Evolutionary conservation across 306 rosid species (phyloP), one percentile per base, ranked within the genome.

Genomic region (Arachis stenosperma): DNA sequence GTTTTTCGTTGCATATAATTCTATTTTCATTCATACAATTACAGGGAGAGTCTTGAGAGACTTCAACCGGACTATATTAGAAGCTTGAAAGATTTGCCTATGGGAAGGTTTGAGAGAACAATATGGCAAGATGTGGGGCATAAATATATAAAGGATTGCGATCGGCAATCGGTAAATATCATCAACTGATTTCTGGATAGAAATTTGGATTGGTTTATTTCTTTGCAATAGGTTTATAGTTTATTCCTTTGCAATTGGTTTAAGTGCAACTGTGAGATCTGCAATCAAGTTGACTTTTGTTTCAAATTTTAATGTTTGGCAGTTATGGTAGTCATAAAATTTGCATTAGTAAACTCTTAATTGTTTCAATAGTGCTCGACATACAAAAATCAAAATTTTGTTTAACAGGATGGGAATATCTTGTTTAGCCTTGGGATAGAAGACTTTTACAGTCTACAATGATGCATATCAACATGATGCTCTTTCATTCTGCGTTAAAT

Each of bases 71-170:
- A 86, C 0, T 51, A 63, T 29, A 86, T 93, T 40, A 73, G 65
- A 65, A 83, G 61, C 7, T 42, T 84, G 62, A 86, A 85, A 41
- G 56, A 75, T 41, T 79, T 87, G 59, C 67, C 84, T 0, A 90
- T 89, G 90, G 36, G 5, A 10, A 17, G 0, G 10, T 90, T 88
- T 37, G 97, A 93, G 82, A 37, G 6, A 27, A 62, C 3, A 69
- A 53, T 84, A 27, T 90, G 98, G 98, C 63, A 75, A 17, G 56
- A 5, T 53, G 48, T 88, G 47, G 96, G 93, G 6, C 14, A 15
- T 12, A 8, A 39, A 0, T 27, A 9, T 59, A 15, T 56, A 6
- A 2, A 22, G 3, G 8, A 3, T 39, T 6, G 37, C 55, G 71
- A 80, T 76, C 86, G 98, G 5, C 75, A 14, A 67, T 2, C 7